phyloP scores from a whole-genome alignment of 2,329 filamentous ascomycete genomes.

The Xylaria sp. region DNA sequence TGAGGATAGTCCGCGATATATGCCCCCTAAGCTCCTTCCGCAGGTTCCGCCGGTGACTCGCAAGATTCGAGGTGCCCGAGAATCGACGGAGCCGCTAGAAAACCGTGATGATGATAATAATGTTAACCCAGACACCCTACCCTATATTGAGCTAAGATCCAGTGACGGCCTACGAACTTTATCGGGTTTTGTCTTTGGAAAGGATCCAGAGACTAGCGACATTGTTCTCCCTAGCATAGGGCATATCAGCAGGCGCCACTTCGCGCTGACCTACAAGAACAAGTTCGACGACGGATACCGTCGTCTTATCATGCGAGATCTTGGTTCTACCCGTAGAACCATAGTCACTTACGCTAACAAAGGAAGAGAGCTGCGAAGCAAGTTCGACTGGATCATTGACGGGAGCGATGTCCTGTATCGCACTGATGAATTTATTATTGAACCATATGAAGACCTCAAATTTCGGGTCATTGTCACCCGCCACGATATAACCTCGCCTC shows the following conservation, averaged over 20 bases:
- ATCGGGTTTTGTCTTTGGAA: slow-evolving; percentile 10
- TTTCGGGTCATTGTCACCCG: background rate
- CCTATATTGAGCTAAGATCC: slow-evolving; percentile 17
- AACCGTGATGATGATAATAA: too few species aligned
- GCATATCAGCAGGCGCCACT: slow-evolving; percentile 12
- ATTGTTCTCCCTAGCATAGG: too few species aligned
- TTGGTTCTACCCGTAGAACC: slow-evolving; percentile 10
- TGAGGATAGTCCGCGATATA: too few species aligned
- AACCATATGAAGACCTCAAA: background rate
- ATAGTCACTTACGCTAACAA: background rate
- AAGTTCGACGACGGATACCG: background rate
- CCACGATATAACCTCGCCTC: background rate
- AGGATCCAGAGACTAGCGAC: too few species aligned
- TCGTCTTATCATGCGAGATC: slow-evolving; percentile 18
- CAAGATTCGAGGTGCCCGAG: background rate
- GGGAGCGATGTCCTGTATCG: background rate
- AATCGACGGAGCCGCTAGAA: slow-evolving; percentile 16
- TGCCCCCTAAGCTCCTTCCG: too few species aligned
- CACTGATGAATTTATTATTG: background rate
- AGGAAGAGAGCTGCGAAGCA: background rate
- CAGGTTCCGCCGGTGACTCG: too few species aligned
- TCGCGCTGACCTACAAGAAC: slow-evolving; percentile 19
- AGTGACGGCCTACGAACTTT: background rate
- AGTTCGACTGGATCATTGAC: slow-evolving; percentile 12
- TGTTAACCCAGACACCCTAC: too few species aligned